Conservation (phyloP, 1,284 basidiomycete genomes). For the Fomitopsis palustris region DNA sequence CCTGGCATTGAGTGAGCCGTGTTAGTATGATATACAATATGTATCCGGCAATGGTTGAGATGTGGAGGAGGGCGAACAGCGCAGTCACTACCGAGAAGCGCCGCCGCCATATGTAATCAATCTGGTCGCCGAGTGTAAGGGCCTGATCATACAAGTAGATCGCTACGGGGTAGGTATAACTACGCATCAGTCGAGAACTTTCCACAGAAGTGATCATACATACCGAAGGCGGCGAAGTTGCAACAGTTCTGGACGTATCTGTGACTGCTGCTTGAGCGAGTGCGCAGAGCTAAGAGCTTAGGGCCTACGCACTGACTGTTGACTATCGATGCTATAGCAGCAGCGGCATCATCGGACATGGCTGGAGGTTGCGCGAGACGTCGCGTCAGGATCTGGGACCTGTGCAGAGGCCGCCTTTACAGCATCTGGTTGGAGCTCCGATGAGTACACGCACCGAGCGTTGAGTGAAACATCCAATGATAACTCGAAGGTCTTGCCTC, state of each 20-base stretch:
- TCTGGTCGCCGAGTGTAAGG: not conserved
- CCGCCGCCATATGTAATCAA: not conserved
- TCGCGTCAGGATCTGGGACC: not conserved
- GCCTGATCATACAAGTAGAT: not conserved
- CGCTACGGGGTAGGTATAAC: not conserved
- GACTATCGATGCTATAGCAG: not conserved
- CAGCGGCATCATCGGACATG: not conserved
- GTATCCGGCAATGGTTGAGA: not conserved
- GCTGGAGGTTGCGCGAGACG: not conserved
- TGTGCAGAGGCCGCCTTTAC: not conserved
- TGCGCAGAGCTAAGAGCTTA: not conserved
- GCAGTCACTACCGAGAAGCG: not conserved
- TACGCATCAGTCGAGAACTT: not conserved
- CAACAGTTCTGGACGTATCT: not conserved
- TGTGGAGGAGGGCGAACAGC: not conserved
- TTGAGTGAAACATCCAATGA: no score
- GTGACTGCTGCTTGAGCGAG: not conserved
- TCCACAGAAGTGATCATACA: not conserved
- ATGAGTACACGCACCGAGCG: not conserved
- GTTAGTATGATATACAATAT: not conserved
- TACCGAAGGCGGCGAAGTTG: not conserved
- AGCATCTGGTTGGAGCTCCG: not conserved
- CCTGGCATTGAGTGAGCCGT: not conserved
- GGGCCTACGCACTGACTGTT: not conserved
- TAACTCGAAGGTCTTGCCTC: no score